Percentiles rank a stretch among this genome's conserved stretches.
phyloP scores from a whole-genome alignment of 192 early-diverging fungal species.

The Coemansia sp. region DNA sequence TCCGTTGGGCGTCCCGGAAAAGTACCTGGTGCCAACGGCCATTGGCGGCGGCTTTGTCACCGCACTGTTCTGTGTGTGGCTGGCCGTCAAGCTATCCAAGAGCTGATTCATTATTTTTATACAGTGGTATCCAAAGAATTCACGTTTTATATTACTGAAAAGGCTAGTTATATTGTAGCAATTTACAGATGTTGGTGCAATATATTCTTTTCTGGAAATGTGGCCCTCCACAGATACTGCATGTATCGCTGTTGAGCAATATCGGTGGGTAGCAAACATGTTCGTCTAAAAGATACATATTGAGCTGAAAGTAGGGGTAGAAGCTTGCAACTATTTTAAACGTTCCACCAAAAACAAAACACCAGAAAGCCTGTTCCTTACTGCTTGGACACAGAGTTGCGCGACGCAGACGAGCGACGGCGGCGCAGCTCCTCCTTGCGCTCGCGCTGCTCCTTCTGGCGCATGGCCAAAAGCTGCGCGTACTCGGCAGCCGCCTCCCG shows the following conservation, averaged over 20 bases:
- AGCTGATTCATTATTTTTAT: constrained; percentile 24
- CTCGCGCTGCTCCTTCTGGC: constrained; percentile 94
- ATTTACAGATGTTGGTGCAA: not conserved
- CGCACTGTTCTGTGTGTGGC: constrained; percentile 53
- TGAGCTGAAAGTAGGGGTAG: too few relatives aligned
- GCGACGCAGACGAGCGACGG: constrained; percentile 56
- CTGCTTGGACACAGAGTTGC: constrained; percentile 58
- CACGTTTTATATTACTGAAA: not conserved
- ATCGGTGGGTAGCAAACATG: too few relatives aligned
- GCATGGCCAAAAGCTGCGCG: constrained; percentile 84
- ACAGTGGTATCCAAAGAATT: too few relatives aligned
- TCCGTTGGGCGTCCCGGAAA: constrained; percentile 48
- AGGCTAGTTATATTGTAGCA: too few relatives aligned
- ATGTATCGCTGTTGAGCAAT: too few relatives aligned
- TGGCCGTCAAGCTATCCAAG: constrained; percentile 54
- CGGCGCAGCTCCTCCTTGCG: constrained; percentile 71
- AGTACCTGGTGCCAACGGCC: constrained; percentile 51
- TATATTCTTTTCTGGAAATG: not conserved
- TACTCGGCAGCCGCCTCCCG: constrained; percentile 70
- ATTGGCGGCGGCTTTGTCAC: constrained; percentile 55
- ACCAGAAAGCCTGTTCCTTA: constrained; percentile 15
- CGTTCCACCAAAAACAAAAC: constrained; percentile 26
- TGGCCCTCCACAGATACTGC: too few relatives aligned
- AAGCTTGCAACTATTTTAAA: constrained; percentile 10
- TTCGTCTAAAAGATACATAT: too few relatives aligned